Conservation (phyloP, 2,329 filamentous ascomycete species). For the Pyrenophora seminiperda region DNA sequence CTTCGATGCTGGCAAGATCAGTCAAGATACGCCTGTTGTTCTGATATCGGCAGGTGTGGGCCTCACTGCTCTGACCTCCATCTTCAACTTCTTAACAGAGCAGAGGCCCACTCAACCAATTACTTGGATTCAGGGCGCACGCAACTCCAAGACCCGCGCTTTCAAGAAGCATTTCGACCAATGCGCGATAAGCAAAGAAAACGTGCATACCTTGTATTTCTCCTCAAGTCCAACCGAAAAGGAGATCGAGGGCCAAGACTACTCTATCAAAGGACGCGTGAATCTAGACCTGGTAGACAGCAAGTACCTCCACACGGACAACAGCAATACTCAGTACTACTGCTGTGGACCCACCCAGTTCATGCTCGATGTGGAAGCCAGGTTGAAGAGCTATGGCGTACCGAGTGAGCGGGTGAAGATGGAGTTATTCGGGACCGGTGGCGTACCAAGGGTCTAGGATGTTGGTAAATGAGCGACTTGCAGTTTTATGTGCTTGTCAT, state of each 20-base stretch:
- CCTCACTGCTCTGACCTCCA: slow-evolving; percentile 68
- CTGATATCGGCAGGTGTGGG: slow-evolving; percentile 72
- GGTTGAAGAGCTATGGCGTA: slow-evolving; percentile 63
- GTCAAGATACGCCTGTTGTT: slow-evolving; percentile 60
- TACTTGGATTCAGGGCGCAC: slow-evolving; percentile 67
- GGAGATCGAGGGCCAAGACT: slow-evolving; percentile 59
- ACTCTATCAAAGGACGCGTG: slow-evolving; percentile 63
- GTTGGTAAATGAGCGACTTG: neutral
- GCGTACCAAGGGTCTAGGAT: slow-evolving; percentile 38
- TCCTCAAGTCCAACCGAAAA: slow-evolving; percentile 56
- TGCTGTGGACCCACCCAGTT: slow-evolving; percentile 73
- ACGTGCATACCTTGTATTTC: slow-evolving; percentile 63
- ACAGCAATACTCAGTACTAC: slow-evolving; percentile 67
- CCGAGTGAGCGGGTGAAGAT: slow-evolving; percentile 64
- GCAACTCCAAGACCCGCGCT: slow-evolving; percentile 57
- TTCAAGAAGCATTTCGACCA: slow-evolving; percentile 60
- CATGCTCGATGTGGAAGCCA: slow-evolving; percentile 65
- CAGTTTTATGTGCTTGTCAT: neutral
- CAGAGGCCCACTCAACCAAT: slow-evolving; percentile 54
- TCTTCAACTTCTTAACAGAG: slow-evolving; percentile 61
- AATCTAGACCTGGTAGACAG: slow-evolving; percentile 62
- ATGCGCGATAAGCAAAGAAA: slow-evolving; percentile 52
- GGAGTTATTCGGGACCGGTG: slow-evolving; percentile 64
- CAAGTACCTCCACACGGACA: slow-evolving; percentile 61
- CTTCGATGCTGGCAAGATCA: slow-evolving; percentile 56